Evolutionary conservation across 352 stramenopile species (phyloP).

Genomic region (Phytopythium mirpurense): DNA sequence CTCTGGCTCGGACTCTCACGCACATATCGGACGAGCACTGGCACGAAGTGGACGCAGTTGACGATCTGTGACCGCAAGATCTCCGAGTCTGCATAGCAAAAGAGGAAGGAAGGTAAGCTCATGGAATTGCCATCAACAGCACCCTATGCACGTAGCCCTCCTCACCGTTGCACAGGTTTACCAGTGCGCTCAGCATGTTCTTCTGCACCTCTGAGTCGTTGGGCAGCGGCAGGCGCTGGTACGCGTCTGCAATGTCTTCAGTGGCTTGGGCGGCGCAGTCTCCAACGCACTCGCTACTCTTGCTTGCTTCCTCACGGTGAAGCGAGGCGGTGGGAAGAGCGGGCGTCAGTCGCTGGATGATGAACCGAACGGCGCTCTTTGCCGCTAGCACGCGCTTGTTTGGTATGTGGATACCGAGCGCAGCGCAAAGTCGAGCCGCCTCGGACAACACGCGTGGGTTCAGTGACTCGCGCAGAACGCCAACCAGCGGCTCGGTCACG

Average conservation of each 20-base stretch:
- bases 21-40: constrained; percentile 43
- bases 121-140: neutral
- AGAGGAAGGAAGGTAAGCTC: neutral
- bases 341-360: constrained; percentile 37
- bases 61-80: constrained; percentile 68
- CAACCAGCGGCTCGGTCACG: constrained; percentile 33
- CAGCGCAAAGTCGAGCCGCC: constrained; percentile 47
- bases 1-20: constrained; percentile 24
- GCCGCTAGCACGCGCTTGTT: constrained; percentile 69
- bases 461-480: constrained; percentile 33
- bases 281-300: too few species aligned
- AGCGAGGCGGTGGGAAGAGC: neutral
- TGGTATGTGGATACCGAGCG: constrained; percentile 34
- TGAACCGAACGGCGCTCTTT: constrained; percentile 51
- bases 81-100: constrained; percentile 44
- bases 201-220: constrained; percentile 32
- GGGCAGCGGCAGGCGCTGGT: constrained; percentile 35
- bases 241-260: constrained; percentile 17
- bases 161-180: constrained; percentile 67
- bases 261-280: too few species aligned
- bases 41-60: constrained; percentile 50
- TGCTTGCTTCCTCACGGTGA: too few species aligned
- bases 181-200: constrained; percentile 47
- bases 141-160: neutral
- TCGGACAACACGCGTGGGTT: constrained; percentile 59